Conservation (phyloP, 1,139 yeast genomes). For the Geotrichum klebahnii region DNA sequence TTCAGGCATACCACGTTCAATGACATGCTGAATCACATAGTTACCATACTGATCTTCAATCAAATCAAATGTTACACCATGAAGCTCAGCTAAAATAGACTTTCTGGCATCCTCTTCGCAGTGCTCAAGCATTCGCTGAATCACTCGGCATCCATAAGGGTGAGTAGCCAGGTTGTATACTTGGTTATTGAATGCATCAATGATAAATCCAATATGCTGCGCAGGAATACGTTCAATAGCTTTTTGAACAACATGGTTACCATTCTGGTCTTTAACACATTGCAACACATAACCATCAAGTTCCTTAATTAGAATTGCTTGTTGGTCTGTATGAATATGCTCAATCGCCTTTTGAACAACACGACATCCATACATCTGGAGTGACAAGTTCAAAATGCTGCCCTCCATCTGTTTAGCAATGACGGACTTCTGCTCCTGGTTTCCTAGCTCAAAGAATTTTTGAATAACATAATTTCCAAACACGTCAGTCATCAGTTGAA, state of each 20-base stretch:
- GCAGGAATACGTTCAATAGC: constrained; percentile 85
- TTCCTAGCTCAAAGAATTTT: constrained; percentile 83
- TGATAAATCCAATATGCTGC: constrained; percentile 62
- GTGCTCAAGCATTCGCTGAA: constrained; percentile 84
- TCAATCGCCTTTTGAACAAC: constrained; percentile 94
- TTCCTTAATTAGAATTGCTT: constrained; percentile 66
- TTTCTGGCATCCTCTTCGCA: constrained; percentile 57
- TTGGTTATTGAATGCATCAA: constrained; percentile 70
- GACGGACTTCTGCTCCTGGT: constrained; percentile 61
- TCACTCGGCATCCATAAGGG: constrained; percentile 95
- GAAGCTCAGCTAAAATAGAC: constrained; percentile 61
- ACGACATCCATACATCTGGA: constrained; percentile 97
- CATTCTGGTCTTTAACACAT: constrained; percentile 94
- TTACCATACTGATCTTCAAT: constrained; percentile 97
- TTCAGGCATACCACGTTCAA: constrained; percentile 66
- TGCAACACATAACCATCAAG: constrained; percentile 63
- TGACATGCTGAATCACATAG: constrained; percentile 91
- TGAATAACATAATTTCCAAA: constrained; percentile 97
- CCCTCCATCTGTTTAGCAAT: constrained; percentile 74
- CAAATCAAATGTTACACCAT: constrained; percentile 65
- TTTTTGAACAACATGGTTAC: constrained; percentile 95
- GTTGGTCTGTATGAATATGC: constrained; percentile 63
- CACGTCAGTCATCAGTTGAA: constrained; percentile 89
- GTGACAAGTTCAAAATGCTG: constrained; percentile 66
- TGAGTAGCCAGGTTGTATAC: constrained; percentile 88